Percentiles rank a stretch among this genome's conserved stretches.
phyloP scores from a whole-genome alignment of 345 rosid genomes.

The Eutrema japonicum region DNA sequence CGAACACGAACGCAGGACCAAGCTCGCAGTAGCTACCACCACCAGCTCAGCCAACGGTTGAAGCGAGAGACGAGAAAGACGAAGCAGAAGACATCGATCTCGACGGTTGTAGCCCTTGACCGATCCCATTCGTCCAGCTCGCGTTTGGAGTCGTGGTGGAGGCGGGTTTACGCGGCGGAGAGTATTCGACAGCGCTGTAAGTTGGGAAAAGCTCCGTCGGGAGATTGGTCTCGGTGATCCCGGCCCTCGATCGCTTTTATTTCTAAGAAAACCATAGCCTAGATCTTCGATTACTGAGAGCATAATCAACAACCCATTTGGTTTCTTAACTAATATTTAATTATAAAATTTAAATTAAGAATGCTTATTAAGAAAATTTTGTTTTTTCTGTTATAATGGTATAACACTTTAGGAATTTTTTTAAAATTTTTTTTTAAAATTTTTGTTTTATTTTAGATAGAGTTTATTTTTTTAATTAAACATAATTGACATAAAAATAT shows the following conservation, averaged over 20 bases:
- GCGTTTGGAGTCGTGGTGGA: neutral
- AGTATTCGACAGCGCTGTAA: slow-evolving; percentile 80
- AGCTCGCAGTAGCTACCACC: slow-evolving; percentile 42
- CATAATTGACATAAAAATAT: no score
- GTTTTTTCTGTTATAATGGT: no score
- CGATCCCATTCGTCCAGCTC: slow-evolving; percentile 38
- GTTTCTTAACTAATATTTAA: no score
- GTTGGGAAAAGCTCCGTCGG: slow-evolving; percentile 99
- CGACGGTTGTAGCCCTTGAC: slow-evolving; percentile 29
- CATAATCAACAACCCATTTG: no score
- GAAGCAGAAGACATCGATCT: slow-evolving; percentile 55
- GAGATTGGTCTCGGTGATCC: slow-evolving; percentile 76
- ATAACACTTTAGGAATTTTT: no score
- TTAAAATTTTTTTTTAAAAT: no score
- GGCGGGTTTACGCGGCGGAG: slow-evolving; percentile 38
- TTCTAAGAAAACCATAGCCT: no score
- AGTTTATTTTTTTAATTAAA: no score
- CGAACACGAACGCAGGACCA: slow-evolving; percentile 90
- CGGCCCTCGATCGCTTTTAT: slow-evolving; percentile 21
- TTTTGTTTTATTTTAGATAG: no score
- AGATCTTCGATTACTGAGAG: no score
- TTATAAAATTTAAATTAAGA: no score
- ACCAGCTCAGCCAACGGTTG: slow-evolving; percentile 40
- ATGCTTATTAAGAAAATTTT: no score
- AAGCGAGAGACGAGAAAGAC: slow-evolving; percentile 53